Percentiles rank a stretch among this genome's conserved stretches.
These are phyloP conservation scores for Naganishia sp. DNA, from an alignment of 1,284 basidiomycete genomes.

Conservation along the genomic window DNA sequence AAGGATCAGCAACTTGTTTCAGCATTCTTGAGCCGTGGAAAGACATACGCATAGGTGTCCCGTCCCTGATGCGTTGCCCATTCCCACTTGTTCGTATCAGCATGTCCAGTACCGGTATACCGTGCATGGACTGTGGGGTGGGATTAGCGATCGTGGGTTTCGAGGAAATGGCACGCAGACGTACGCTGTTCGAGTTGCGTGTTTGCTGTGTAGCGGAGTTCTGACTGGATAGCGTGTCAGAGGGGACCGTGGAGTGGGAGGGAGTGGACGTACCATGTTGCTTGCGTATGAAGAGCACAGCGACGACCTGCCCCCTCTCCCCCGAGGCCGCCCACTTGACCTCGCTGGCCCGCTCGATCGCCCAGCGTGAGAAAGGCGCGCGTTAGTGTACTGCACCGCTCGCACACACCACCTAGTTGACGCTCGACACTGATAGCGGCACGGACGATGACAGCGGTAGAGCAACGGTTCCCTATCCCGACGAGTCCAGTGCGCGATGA, in stretches of 20 bases:
- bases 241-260: not conserved
- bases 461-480: not conserved
- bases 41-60: conserved; percentile 70
- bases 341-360: not conserved
- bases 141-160: conserved; percentile 7
- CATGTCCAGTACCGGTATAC: conserved; percentile 93
- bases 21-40: not conserved
- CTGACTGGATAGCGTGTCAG: conserved; percentile 58
- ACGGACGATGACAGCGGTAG: too few species aligned
- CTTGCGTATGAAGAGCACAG: not conserved
- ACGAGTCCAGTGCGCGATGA: not conserved
- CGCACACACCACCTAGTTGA: too few species aligned
- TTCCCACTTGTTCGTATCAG: conserved; percentile 93
- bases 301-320: not conserved
- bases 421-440: too few species aligned
- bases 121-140: conserved; percentile 76
- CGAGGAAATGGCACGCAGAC: conserved; percentile 43
- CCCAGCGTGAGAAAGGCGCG: too few species aligned
- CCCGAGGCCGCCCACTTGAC: too few species aligned
- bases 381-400: too few species aligned
- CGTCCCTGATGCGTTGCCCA: conserved; percentile 97
- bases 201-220: conserved; percentile 89
- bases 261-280: conserved; percentile 3
- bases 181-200: conserved; percentile 87
- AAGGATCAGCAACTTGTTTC: not conserved